Evolutionary conservation across 2,329 filamentous ascomycete species (phyloP).

Genomic region (Leptographium lundbergii): DNA sequence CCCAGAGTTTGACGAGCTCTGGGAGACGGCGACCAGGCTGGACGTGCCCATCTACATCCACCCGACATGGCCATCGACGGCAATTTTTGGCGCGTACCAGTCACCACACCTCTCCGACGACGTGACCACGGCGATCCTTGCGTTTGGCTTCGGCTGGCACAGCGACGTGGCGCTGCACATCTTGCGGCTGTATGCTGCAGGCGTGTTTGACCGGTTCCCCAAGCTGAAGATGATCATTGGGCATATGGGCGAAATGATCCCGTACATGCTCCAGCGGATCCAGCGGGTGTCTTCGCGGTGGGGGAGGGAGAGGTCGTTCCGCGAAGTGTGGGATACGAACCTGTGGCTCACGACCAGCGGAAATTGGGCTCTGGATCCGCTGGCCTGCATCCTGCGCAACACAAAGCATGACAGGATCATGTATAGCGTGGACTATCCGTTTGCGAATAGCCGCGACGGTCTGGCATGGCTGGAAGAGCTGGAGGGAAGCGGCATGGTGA

Average conservation of each 20-base stretch:
- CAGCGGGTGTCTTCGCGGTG: slow-evolving; percentile 3
- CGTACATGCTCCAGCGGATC: slow-evolving; percentile 39
- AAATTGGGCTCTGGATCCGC: slow-evolving; percentile 33
- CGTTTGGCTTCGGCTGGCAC: slow-evolving; percentile 38
- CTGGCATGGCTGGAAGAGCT: slow-evolving; percentile 34
- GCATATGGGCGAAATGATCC: slow-evolving; percentile 40
- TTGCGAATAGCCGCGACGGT: slow-evolving; percentile 35
- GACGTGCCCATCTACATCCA: slow-evolving; percentile 31
- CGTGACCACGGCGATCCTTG: slow-evolving; percentile 20
- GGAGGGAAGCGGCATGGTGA: slow-evolving; percentile 34
- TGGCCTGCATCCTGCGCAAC: slow-evolving; percentile 30
- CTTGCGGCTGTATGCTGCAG: slow-evolving; percentile 35
- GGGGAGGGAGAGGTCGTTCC: slow-evolving; percentile 22
- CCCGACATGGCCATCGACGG: slow-evolving; percentile 21
- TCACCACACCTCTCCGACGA: slow-evolving; percentile 17
- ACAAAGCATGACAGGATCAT: slow-evolving; percentile 37
- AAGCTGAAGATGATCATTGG: slow-evolving; percentile 40
- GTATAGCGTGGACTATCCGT: slow-evolving; percentile 47
- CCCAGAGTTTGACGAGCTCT: slow-evolving; percentile 28
- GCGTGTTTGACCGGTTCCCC: slow-evolving; percentile 42
- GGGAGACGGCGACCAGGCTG: slow-evolving; percentile 22
- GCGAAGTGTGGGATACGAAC: slow-evolving; percentile 40
- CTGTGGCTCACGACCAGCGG: slow-evolving; percentile 46
- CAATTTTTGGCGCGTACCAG: slow-evolving; percentile 15
- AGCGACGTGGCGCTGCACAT: slow-evolving; percentile 34